Base-by-base conservation (phyloP, 2,329 filamentous ascomycete species). In the Colletotrichum sp. region DNA sequence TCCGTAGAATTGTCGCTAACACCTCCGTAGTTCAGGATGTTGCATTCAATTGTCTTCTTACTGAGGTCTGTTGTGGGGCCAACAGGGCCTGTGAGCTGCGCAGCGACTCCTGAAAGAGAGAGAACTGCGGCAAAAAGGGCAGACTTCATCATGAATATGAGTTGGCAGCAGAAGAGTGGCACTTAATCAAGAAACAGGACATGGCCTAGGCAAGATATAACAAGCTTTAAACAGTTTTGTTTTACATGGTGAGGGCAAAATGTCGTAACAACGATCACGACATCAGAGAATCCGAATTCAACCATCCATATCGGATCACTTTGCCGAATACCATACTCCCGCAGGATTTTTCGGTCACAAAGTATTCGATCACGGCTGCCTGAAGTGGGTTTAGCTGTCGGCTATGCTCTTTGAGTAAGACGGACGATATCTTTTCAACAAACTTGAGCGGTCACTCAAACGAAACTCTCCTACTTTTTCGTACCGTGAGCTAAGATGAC, bases 111-210 rank as follows among this genome's bases (percentile, higher is more conserved):
- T 48, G 39, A 12, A 12, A n/a, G 39, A 48, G 39, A 48, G 9
- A 48, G 18, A 48, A 48, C 39, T 9, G 18, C 39, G 6, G 39
- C 18, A 48, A 48, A 18, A 48, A n/a, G 18, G 0, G 39, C 18
- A 48, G 39, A 48, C 39, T 48, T 48, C 39, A 48, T 48, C 39
- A 9, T 2, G 39, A 0, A n/a, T 48, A n/a, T 9, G 22, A n/a
- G 2, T 48, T 48, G 5, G 39, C 18, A 48, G 39, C 18, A 48
- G 22, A 48, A n/a, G 5, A n/a, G 10, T 48, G 18, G 18, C 9
- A 18, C 2, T 5, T 48, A 5, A 3, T 48, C 39, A 10, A 48
- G 39, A 0, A n/a, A n/a, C 1, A 7, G 12, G 12, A 0, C 18
- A 48, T 10, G 22, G 2, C 4, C 2, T 9, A n/a, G 9, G 18